These are phyloP conservation scores for Ricinus communis DNA, from an alignment of 345 rosid genomes.

Conservation along the genomic window DNA sequence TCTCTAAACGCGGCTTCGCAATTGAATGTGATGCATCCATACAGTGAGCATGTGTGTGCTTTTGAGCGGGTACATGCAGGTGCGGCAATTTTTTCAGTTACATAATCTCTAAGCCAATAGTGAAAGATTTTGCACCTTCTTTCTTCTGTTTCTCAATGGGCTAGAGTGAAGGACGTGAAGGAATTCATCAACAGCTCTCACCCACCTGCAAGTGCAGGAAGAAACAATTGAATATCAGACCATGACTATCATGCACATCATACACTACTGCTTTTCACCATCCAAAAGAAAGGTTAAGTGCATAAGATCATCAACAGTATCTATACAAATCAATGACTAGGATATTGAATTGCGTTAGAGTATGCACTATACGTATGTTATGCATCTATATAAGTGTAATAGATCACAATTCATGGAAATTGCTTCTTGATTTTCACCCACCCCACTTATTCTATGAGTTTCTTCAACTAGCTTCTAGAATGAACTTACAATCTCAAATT, in stretches of 20 bases:
- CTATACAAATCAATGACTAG: background rate
- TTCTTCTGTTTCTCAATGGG: conserved; percentile 23
- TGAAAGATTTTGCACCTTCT: conserved; percentile 18
- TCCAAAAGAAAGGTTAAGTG: background rate
- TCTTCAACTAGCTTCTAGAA: background rate
- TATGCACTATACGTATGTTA: background rate
- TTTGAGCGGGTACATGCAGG: background rate
- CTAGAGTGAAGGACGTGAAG: conserved; percentile 28
- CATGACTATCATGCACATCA: too few relatives aligned
- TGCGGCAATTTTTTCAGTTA: background rate
- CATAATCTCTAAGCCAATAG: background rate
- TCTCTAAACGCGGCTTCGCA: background rate
- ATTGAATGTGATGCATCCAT: background rate
- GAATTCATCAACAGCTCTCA: conserved; percentile 42
- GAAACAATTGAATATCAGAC: background rate
- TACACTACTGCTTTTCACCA: background rate
- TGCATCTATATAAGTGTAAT: too few relatives aligned
- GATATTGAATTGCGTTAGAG: background rate
- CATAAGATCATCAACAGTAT: background rate
- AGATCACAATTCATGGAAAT: background rate
- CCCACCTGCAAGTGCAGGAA: conserved; percentile 38
- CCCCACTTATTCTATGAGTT: background rate
- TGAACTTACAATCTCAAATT: background rate
- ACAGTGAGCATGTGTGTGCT: background rate
- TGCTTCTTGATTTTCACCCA: background rate